Evolutionary conservation across 352 stramenopile genomes (phyloP).

Genomic region (Thraustochytrium sp.): DNA sequence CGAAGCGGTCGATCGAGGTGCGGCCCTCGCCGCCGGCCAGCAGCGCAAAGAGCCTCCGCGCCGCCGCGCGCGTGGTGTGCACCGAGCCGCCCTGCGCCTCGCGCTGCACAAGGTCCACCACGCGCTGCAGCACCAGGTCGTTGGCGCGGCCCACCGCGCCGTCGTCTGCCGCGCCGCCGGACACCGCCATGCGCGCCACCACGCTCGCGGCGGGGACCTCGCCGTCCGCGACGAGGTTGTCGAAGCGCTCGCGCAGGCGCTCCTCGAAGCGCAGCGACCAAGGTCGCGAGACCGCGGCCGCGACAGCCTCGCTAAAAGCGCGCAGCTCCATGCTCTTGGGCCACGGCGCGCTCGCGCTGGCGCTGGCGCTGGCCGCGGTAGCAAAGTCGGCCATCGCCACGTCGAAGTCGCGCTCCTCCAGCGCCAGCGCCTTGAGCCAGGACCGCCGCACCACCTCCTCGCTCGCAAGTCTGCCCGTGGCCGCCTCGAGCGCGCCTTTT

Average conservation of each 20-base stretch:
- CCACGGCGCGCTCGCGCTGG: not conserved
- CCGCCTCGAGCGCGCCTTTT: not conserved
- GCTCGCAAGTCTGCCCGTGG: not conserved
- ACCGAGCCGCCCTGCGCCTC: not conserved
- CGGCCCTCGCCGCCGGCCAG: not conserved
- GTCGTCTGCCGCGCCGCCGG: not conserved
- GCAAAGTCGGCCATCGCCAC: not conserved
- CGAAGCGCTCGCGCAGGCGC: not conserved
- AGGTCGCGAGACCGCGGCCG: not conserved
- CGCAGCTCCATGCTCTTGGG: not conserved
- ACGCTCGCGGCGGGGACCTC: not conserved
- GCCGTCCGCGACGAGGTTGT: not conserved
- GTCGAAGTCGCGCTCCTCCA: not conserved
- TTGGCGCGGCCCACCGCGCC: not conserved
- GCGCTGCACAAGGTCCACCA: not conserved
- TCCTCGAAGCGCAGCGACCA: not conserved
- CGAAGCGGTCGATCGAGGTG: slow-evolving; percentile 4
- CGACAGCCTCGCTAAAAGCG: not conserved
- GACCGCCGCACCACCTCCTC: not conserved
- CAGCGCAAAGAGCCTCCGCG: not conserved
- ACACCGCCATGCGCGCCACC: not conserved
- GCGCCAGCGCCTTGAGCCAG: not conserved
- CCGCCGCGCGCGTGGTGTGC: not conserved
- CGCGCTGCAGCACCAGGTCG: not conserved
- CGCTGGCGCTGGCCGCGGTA: too few species aligned